Conservation (phyloP, 495 filamentous ascomycete species). For the Penicillium bovifimosum region DNA sequence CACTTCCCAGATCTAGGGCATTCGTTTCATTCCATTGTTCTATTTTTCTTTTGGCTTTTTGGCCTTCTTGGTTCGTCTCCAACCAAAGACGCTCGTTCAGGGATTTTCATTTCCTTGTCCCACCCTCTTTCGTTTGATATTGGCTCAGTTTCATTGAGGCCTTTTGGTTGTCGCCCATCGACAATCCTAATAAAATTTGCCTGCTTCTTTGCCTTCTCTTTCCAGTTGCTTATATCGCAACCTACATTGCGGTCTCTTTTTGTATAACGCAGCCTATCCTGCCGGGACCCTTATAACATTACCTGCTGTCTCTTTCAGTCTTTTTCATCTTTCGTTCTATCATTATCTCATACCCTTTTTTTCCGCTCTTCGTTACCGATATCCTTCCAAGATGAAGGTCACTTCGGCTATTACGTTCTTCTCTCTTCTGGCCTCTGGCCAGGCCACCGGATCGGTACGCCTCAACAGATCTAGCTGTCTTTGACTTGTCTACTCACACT, state of each 20-base stretch:
- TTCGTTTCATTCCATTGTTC: slow-evolving; percentile 4
- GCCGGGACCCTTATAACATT: background rate
- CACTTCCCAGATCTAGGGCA: background rate
- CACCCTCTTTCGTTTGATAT: slow-evolving; percentile 2
- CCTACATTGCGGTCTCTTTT: background rate
- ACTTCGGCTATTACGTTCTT: slow-evolving; percentile 21
- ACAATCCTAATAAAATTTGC: slow-evolving; percentile 3
- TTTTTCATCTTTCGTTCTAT: background rate
- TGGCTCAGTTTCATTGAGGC: slow-evolving; percentile 1
- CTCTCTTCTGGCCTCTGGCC: slow-evolving; percentile 27
- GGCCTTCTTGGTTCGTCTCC: slow-evolving; percentile 3
- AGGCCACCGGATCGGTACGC: slow-evolving; percentile 27
- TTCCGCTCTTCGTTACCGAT: slow-evolving; percentile 14
- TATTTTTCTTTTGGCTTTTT: background rate
- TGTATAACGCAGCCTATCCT: background rate
- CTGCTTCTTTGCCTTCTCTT: background rate
- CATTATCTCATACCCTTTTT: background rate
- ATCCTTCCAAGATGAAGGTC: slow-evolving; percentile 25
- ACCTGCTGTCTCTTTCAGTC: background rate
- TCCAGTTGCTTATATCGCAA: background rate
- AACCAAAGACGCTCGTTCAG: slow-evolving; percentile 14
- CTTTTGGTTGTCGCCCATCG: background rate
- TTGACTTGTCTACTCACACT: slow-evolving; percentile 6
- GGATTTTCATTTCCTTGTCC: slow-evolving; percentile 7
- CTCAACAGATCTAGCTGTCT: background rate